Percentiles rank a stretch among this genome's conserved stretches.
These are phyloP conservation scores for Adansonia madagascariensis DNA, from an alignment of 441 rosid species.

Conservation along the genomic window DNA sequence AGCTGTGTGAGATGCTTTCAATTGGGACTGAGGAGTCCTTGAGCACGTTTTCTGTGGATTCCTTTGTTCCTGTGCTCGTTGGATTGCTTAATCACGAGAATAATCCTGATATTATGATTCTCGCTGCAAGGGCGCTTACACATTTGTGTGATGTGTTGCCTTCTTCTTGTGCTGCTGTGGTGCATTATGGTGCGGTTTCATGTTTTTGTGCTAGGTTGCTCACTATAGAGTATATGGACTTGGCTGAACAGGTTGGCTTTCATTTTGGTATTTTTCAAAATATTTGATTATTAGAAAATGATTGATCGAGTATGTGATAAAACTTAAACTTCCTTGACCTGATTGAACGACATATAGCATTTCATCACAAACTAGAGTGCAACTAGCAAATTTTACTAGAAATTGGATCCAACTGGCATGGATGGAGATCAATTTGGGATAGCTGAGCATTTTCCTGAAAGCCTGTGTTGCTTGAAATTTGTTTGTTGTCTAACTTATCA, in stretches of 20 bases:
- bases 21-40: slow-evolving; percentile 96
- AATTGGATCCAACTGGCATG: not conserved
- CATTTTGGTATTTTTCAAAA: not conserved
- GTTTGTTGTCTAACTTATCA: not conserved
- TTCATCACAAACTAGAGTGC: not conserved
- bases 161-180: slow-evolving; percentile 96
- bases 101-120: slow-evolving; percentile 97
- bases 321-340: not conserved
- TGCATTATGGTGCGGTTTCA: slow-evolving; percentile 92
- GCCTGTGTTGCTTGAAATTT: not conserved
- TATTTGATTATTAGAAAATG: not conserved
- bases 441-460: not conserved
- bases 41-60: slow-evolving; percentile 96
- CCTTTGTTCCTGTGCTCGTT: slow-evolving; percentile 89
- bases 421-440: not conserved
- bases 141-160: slow-evolving; percentile 97
- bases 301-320: not conserved
- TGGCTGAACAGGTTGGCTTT: slow-evolving; percentile 92
- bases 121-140: slow-evolving; percentile 95
- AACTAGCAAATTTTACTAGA: not conserved
- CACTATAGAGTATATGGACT: slow-evolving; percentile 98
- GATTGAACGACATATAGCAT: not conserved
- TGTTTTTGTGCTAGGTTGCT: slow-evolving; percentile 93
- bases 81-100: slow-evolving; percentile 91
- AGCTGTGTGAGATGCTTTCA: slow-evolving; percentile 93